Base-by-base conservation (phyloP, 306 rosid species). In the Trifolium repens region DNA sequence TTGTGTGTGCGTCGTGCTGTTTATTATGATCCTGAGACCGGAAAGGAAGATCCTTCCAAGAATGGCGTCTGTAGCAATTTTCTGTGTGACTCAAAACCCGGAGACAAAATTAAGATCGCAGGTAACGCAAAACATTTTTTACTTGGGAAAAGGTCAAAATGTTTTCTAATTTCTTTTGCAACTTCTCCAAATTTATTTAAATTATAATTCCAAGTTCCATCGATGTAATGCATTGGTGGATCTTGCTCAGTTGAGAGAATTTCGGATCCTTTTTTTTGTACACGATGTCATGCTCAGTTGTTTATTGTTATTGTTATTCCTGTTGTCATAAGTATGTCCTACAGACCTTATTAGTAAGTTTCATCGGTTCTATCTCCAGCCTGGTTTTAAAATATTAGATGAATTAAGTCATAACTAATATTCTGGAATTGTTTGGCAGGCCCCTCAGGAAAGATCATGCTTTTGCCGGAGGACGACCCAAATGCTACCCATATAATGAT, bases 401-500 rank as follows among this genome's bases (percentile, higher is more conserved):
- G 42, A 37, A 16, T 69, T 53, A 32, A 83, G 12, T 73, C 69
- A 75, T 55, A 9, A 75, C 8, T 27, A 5, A 5, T 52, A 50
- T 74, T 66, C 14, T 30, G 3, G 61, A 46, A 69, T 66, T 46
- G 50, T 71, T 71, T 82, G 71, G 69, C 91, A 94, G 99, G 99
- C 14, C 97, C 99, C 12, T 85, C 99, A 2, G 99, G 99, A 73
- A 94, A 94, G 93, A 73, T 92, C 74, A 94, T 94, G 99, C 97
- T 94, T 79, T 87, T 94, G 84, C 99, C 99, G 4, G 99, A 94
- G 87, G 94, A 86, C 63, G 72, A 92, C 49, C 96, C 93, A 62
- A 92, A 94, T 77, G 96, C 99, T 71, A 89, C 96, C 83, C 99
- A 94, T 81, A 94, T 94, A 81, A 94, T 94, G 99, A 89, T 94